Conservation (phyloP, 2,329 filamentous ascomycete species). For the Botrytis byssoidea region DNA sequence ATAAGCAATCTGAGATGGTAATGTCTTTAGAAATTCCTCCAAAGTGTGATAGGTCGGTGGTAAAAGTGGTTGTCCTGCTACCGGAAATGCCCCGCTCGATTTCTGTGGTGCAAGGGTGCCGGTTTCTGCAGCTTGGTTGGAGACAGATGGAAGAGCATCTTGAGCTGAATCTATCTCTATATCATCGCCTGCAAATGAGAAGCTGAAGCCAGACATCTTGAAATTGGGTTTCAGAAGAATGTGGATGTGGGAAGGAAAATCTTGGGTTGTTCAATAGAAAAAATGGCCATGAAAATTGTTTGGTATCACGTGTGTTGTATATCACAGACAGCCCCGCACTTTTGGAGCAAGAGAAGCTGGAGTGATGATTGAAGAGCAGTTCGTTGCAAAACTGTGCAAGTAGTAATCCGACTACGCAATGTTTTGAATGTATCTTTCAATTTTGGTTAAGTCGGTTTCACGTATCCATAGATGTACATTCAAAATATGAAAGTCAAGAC, state of each 20-base stretch:
- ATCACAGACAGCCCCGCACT: conserved; percentile 6
- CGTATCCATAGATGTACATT: background rate
- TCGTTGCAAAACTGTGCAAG: background rate
- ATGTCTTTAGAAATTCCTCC: conserved; percentile 50
- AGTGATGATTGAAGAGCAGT: background rate
- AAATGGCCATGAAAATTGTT: conserved; percentile 13
- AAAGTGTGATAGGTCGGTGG: conserved; percentile 53
- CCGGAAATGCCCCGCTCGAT: conserved; percentile 53
- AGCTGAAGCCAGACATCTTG: conserved; percentile 40
- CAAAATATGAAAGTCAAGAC: background rate
- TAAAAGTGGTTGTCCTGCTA: conserved; percentile 59
- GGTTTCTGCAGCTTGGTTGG: conserved; percentile 39
- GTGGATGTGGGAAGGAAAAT: background rate
- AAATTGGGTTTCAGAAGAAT: background rate
- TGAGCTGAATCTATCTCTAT: conserved; percentile 47
- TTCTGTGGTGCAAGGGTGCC: conserved; percentile 31
- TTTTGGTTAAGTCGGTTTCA: background rate
- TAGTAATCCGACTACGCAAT: background rate
- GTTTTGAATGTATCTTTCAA: background rate
- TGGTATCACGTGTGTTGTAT: conserved; percentile 1
- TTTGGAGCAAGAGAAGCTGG: background rate
- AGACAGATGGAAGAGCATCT: conserved; percentile 1
- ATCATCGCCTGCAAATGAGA: conserved; percentile 62
- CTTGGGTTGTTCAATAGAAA: background rate
- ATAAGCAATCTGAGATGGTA: conserved; percentile 76